phyloP scores from a whole-genome alignment of 192 early-diverging fungal genomes.

The Funneliformis mosseae region DNA sequence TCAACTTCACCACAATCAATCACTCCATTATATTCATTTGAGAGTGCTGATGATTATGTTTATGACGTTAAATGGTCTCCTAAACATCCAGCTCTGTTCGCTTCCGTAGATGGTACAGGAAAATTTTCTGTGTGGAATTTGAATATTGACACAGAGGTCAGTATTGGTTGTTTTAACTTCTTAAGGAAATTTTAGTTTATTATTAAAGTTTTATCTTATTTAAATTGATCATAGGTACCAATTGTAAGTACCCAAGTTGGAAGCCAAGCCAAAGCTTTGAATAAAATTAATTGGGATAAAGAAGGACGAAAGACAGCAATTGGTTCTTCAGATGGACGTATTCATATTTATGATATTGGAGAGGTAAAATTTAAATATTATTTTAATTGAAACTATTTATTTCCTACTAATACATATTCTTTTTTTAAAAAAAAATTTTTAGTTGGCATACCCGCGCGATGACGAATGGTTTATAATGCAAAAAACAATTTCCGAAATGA shows the following conservation, averaged over 20 bases:
- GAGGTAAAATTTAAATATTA: slow-evolving; percentile 59
- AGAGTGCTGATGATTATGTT: slow-evolving; percentile 93
- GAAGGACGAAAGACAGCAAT: slow-evolving; percentile 78
- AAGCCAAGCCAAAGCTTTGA: slow-evolving; percentile 69
- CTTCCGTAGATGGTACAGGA: slow-evolving; percentile 86
- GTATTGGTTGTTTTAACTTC: no score
- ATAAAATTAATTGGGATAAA: slow-evolving; percentile 95
- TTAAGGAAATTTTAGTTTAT: background rate
- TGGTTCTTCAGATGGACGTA: slow-evolving; percentile 81
- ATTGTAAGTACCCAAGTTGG: slow-evolving; percentile 61
- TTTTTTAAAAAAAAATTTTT: slow-evolving; percentile 5
- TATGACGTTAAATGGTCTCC: slow-evolving; percentile 99
- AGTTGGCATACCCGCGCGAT: slow-evolving; percentile 1
- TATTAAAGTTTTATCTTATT: slow-evolving; percentile 3
- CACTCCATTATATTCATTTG: slow-evolving; percentile 82
- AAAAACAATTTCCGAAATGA: slow-evolving; percentile 27
- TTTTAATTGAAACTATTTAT: background rate
- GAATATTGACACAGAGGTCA: slow-evolving; percentile 84
- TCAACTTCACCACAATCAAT: slow-evolving; percentile 54
- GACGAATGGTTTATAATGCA: slow-evolving; percentile 19
- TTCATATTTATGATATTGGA: slow-evolving; percentile 92
- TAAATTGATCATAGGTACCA: slow-evolving; percentile 44
- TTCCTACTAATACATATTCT: background rate
- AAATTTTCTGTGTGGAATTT: slow-evolving; percentile 93
- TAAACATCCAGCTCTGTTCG: slow-evolving; percentile 93